Conservation (phyloP, 2,329 filamentous ascomycete genomes). For the Trichoderma polysporum region DNA sequence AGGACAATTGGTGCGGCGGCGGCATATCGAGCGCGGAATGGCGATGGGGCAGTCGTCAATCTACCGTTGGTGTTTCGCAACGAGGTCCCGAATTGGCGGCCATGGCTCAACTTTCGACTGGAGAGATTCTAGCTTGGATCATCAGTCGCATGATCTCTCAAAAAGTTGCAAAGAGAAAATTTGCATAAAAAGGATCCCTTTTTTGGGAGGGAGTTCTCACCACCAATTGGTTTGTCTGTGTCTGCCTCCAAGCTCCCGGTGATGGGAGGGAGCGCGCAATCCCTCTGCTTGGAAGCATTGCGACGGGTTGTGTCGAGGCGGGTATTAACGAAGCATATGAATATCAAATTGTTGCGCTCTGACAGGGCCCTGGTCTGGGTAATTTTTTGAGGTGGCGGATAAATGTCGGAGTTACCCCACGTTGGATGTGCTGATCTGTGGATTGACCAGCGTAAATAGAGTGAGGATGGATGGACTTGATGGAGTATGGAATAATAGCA, state of each 20-base stretch:
- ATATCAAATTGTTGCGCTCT: constrained; percentile 23
- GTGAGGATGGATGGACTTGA: neutral
- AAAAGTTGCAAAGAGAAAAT: constrained; percentile 15
- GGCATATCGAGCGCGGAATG: constrained; percentile 26
- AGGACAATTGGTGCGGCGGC: constrained; percentile 32
- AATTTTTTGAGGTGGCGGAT: constrained; percentile 37
- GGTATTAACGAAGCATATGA: neutral
- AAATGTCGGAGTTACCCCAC: constrained; percentile 35
- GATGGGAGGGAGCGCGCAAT: constrained; percentile 42
- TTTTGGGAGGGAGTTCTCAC: neutral
- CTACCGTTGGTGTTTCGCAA: constrained; percentile 27
- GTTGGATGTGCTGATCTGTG: neutral
- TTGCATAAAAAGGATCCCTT: neutral
- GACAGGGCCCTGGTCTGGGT: constrained; percentile 24
- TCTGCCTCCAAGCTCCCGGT: constrained; percentile 33
- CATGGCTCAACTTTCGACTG: constrained; percentile 35
- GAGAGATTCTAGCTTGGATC: constrained; percentile 25
- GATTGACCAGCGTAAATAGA: neutral
- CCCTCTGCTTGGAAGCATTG: constrained; percentile 49
- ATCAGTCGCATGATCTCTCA: neutral
- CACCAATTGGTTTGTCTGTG: constrained; percentile 32
- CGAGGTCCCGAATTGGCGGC: constrained; percentile 38
- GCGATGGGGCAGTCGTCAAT: constrained; percentile 27
- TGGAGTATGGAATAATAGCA: neutral
- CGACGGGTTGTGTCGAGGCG: constrained; percentile 27